Percentiles rank a stretch among this genome's conserved stretches.
Evolutionary conservation across 495 filamentous ascomycete genomes (phyloP).

Genomic region (Aspergillus sclerotiicarbonarius): DNA sequence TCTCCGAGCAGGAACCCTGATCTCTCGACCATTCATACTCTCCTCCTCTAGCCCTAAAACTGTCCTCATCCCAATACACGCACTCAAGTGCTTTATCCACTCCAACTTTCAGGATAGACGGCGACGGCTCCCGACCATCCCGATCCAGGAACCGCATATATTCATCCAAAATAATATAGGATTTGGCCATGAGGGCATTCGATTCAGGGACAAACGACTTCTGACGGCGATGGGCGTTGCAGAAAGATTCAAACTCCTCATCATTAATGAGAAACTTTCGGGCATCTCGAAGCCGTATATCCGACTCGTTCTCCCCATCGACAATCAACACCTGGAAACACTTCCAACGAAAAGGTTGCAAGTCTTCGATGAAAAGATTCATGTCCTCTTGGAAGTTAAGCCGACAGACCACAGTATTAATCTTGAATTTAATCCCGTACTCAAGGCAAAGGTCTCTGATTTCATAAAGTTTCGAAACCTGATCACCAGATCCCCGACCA

Average conservation of each 20-base stretch:
- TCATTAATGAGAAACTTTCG: conserved; percentile 48
- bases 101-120: conserved; percentile 48
- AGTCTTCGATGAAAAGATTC: conserved; percentile 36
- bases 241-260: conserved; percentile 48
- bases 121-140: conserved; percentile 34
- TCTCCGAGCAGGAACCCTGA: neutral
- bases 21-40: conserved; percentile 53
- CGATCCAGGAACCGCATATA: conserved; percentile 55
- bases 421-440: conserved; percentile 54
- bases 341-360: conserved; percentile 59
- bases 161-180: conserved; percentile 55
- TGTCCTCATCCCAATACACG: conserved; percentile 50
- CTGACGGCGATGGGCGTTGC: conserved; percentile 43
- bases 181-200: conserved; percentile 52
- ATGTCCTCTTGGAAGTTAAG: conserved; percentile 56
- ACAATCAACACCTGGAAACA: conserved; percentile 57
- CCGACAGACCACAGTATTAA: conserved; percentile 56
- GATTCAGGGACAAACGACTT: conserved; percentile 46
- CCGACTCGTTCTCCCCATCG: conserved; percentile 53
- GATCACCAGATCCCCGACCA: conserved; percentile 46
- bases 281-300: conserved; percentile 43
- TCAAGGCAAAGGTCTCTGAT: conserved; percentile 46
- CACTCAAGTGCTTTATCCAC: conserved; percentile 45
- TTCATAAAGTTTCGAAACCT: conserved; percentile 41
- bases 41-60: conserved; percentile 48